Evolutionary conservation across 495 filamentous ascomycete species (phyloP).

Genomic region (Xylaria nigripes): DNA sequence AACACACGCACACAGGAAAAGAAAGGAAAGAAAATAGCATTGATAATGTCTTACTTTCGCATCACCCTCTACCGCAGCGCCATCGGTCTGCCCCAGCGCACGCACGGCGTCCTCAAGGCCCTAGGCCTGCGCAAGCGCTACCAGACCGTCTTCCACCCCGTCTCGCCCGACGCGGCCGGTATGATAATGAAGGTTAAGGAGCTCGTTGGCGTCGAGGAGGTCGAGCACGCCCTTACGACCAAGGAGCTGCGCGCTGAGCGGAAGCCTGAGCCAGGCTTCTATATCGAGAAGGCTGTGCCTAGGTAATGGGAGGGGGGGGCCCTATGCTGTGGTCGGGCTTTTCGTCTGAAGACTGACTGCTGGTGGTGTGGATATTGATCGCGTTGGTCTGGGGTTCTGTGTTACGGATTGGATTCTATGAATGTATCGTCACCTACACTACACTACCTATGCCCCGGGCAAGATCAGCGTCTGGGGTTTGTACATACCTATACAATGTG

Average conservation of each 20-base stretch:
- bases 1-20: neutral
- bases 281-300: conserved; percentile 59
- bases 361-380: too few relatives aligned
- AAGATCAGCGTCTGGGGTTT: neutral
- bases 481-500: neutral
- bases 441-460: too few relatives aligned
- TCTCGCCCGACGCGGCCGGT: conserved; percentile 74
- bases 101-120: conserved; percentile 74
- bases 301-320: conserved; percentile 9
- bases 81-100: conserved; percentile 83
- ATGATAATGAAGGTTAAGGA: conserved; percentile 99
- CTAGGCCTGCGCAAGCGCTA: conserved; percentile 84
- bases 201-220: conserved; percentile 78
- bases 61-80: conserved; percentile 88
- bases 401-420: neutral
- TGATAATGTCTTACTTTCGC: conserved; percentile 80
- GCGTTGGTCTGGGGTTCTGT: neutral
- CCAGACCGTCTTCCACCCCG: conserved; percentile 86
- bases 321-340: neutral
- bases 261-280: conserved; percentile 77
- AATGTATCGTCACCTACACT: neutral
- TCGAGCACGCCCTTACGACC: conserved; percentile 60
- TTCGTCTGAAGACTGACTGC: neutral
- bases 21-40: neutral
- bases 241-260: conserved; percentile 65